phyloP scores from a whole-genome alignment of 2,329 filamentous ascomycete species.

The Botrytis porri region DNA sequence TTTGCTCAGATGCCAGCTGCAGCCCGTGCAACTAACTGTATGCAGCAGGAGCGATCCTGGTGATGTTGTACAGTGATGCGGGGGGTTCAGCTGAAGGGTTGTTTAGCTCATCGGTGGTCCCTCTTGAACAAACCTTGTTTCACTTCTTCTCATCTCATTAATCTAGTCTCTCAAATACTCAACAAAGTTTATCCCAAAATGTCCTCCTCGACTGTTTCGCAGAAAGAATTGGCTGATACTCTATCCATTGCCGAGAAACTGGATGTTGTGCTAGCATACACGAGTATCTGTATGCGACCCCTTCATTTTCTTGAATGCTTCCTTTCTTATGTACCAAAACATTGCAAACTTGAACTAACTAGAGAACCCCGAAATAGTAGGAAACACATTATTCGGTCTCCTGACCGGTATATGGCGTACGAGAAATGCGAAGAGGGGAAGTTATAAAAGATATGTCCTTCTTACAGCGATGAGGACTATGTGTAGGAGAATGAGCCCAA shows the following conservation, averaged over 20 bases:
- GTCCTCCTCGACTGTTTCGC: conserved; percentile 28
- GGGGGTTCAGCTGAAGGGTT: background rate
- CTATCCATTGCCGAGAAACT: conserved; percentile 31
- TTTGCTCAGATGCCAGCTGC: background rate
- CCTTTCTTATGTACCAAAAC: background rate
- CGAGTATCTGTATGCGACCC: conserved; percentile 25
- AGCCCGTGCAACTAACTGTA: background rate
- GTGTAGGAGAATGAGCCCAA: conserved; percentile 21
- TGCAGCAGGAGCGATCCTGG: background rate
- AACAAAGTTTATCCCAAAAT: background rate
- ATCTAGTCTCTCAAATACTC: background rate
- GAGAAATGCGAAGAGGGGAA: conserved; percentile 23
- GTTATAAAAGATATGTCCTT: conserved; percentile 27
- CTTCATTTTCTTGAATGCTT: background rate
- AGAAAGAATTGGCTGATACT: conserved; percentile 23
- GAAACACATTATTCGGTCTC: conserved; percentile 22
- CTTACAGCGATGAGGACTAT: conserved; percentile 26
- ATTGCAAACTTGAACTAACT: background rate
- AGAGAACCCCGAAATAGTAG: conserved; percentile 20
- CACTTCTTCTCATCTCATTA: background rate
- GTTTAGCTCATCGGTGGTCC: background rate
- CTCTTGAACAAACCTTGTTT: background rate
- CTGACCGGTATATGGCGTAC: conserved; percentile 27
- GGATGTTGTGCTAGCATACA: conserved; percentile 24
- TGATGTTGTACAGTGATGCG: background rate